These are phyloP conservation scores for Cornus controversa DNA, from an alignment of 148 eudicot species.

Conservation along the genomic window DNA sequence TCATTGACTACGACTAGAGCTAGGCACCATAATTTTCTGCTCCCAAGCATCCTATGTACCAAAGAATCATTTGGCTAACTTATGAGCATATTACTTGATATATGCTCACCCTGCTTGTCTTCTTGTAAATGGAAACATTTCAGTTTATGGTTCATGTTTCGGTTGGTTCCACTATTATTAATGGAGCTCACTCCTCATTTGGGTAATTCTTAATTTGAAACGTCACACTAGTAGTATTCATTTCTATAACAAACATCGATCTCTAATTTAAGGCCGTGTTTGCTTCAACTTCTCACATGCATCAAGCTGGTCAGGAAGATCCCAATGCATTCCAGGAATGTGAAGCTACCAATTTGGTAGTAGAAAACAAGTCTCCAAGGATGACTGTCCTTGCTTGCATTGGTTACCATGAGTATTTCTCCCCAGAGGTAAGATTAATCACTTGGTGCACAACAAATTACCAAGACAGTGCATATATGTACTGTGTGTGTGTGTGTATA, in stretches of 20 bases:
- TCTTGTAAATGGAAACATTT: neutral
- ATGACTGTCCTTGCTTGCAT: neutral
- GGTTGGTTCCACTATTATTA: neutral
- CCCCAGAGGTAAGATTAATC: conserved; percentile 4
- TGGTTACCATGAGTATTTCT: conserved; percentile 4
- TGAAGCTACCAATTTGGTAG: neutral
- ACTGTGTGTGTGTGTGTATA: no score
- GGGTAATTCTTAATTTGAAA: neutral
- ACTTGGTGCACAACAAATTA: neutral
- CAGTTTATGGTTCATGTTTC: neutral
- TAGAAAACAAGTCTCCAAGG: neutral
- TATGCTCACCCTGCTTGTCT: neutral
- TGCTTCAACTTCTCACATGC: neutral
- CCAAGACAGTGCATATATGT: no score
- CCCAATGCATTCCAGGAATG: neutral
- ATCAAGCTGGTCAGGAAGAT: neutral
- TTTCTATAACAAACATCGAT: neutral
- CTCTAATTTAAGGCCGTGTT: neutral
- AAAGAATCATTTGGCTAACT: no score
- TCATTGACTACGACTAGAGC: no score
- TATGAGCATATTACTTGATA: neutral
- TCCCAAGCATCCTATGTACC: no score
- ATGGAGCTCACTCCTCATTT: neutral
- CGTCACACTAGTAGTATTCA: neutral
- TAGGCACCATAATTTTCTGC: no score